Conservation (phyloP, 805 yeast genomes). For the Torulaspora delbrueckii region DNA sequence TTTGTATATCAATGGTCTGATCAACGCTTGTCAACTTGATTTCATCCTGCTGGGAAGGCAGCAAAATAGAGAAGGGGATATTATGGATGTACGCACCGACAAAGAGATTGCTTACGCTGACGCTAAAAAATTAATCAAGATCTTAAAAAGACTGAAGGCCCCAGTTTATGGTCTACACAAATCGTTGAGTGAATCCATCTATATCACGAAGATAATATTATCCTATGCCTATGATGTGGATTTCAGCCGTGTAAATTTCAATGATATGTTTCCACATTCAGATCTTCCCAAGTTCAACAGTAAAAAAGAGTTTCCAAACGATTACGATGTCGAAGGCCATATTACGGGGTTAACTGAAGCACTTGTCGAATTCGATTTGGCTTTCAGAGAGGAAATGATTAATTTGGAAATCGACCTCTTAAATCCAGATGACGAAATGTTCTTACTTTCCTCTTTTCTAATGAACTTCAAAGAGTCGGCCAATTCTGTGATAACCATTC, state of each 20-base stretch:
- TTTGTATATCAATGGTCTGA: constrained; percentile 39
- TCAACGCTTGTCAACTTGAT: constrained; percentile 47
- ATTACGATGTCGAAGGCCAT: constrained; percentile 27
- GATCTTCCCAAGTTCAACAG: constrained; percentile 12
- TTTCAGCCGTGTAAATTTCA: constrained; percentile 18
- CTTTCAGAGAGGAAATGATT: constrained; percentile 35
- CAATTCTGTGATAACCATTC: constrained; percentile 30
- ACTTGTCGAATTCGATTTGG: constrained; percentile 34
- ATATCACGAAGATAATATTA: constrained; percentile 33
- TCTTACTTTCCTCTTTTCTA: constrained; percentile 45
- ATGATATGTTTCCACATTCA: constrained; percentile 18
- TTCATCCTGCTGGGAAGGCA: constrained; percentile 35
- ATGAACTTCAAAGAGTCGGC: constrained; percentile 44
- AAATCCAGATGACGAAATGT: constrained; percentile 47
- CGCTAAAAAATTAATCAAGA: constrained; percentile 29
- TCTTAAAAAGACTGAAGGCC: constrained; percentile 30
- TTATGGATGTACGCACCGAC: constrained; percentile 20
- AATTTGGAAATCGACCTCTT: constrained; percentile 32
- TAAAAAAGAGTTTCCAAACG: constrained; percentile 19
- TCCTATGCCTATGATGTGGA: constrained; percentile 42
- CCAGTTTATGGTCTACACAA: constrained; percentile 37
- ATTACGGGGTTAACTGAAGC: constrained; percentile 30
- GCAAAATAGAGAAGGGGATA: constrained; percentile 15
- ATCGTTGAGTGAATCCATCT: constrained; percentile 34
- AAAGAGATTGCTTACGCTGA: constrained; percentile 39